Base-by-base conservation (phyloP, 257 asterid species). In the Avicennia marina region DNA sequence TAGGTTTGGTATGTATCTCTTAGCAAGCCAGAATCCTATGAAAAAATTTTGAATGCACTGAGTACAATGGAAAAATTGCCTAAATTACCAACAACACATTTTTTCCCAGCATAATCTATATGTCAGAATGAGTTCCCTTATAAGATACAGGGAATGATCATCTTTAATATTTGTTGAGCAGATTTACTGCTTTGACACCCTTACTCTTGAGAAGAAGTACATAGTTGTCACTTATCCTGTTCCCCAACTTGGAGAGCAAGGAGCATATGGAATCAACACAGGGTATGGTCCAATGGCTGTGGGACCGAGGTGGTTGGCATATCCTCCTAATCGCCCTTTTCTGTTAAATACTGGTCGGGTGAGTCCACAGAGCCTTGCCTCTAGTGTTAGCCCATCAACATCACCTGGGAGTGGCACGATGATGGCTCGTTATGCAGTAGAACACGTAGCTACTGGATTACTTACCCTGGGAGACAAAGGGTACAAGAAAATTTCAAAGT, bases 251-350 rank as follows among this genome's bases (percentile, higher is more conserved):
- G 87, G 84, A 58, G 87, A 76, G 50, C 87, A 68, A 75, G 87
- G 85, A 63, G 66, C 74, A 45, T 68, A 71, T 63, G 83, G 79
- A 20, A 68, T 84, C 56, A 72, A 73, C 70, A 77, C 81, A 2
- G 90, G 85, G 16, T 81, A 79, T 51, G 94, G 94, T 51, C 87
- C 94, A 54, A 72, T 85, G 83, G 87, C 90, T 40, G 74, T 85
- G 75, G 90, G 94, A 49, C 75, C 90, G 60, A 77, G 94, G 71
- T 85, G 94, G 94, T 64, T 85, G 79, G 90, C 90, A 2, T 85
- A 77, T 54, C 63, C 94, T 49, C 83, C 94, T 44, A 73, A 73
- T 58, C 83, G 82, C 47, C 90, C 94, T 4, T 70, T 76, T 62
- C 53, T 74, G 69, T 70, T 75, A 64, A 72, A 68, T 60, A 64